Evolutionary conservation across 345 rosid species (phyloP), one percentile per base, ranked within the genome.

Genomic region (Firmiana major): DNA sequence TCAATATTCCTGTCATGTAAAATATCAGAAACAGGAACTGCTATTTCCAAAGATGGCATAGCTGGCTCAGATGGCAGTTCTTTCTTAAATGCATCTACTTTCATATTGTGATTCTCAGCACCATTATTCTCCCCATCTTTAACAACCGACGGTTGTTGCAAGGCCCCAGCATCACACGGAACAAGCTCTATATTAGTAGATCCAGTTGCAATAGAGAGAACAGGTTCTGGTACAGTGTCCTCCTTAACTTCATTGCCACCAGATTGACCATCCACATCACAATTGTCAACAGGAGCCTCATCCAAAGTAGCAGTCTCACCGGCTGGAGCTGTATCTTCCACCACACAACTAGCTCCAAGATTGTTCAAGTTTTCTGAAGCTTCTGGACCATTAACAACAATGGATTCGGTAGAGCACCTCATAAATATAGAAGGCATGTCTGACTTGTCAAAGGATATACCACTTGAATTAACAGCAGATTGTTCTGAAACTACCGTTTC

Each of bases 1-100:
- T 75, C 43, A 63, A 63, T 49, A 63, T 45, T 78, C 4, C 60
- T 77, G 63, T 67, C 78, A 45, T 74, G 63, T 40, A 62, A 68
- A 67, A 40, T 43, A 28, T 43, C 43, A 62, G 69, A 62, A 74
- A 62, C 58, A 43, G 57, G 42, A 43, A 26, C 5, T 24, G 59
- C 68, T 22, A 43, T 74, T 74, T 74, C 77, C 17, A 45, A 26
- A 40, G 43, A 12, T 1, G 7, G 58, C 24, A 42, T 2, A 62
- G 28, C 57, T 67, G 79, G 68, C 60, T 46, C 38, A 16, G n/a
- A 16, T 51, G 31, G n/a, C 26, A 38, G 22, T 51, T 70, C 46
- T 36, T 53, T 72, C 36, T 17, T 60, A 24, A 42, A 49, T 31
- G 63, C n/a, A 38, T 63, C 67, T 12, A 63, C 40, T 31, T 71